These are phyloP conservation scores for Cryptosporidium sp. DNA, from an alignment of 169 alveolate species.

Conservation along the genomic window DNA sequence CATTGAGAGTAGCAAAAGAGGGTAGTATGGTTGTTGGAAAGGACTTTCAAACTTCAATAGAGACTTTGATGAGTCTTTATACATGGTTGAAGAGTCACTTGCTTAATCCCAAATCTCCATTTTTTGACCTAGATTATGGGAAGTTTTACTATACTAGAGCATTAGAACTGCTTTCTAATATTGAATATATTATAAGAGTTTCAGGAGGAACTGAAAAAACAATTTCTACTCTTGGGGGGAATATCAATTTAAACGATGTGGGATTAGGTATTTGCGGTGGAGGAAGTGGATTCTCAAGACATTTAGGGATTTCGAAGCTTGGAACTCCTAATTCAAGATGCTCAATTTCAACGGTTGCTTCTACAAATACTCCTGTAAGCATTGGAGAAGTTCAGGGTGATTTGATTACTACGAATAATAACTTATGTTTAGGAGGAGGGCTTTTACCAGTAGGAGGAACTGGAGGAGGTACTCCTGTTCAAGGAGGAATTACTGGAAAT, in stretches of 20 bases:
- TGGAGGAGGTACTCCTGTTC: constrained; percentile 1
- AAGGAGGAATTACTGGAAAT: background rate
- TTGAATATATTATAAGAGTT: constrained; percentile 50
- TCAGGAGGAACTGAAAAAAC: constrained; percentile 4
- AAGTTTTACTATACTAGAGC: constrained; percentile 44
- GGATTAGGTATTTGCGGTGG: constrained; percentile 26
- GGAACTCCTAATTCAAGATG: constrained; percentile 69
- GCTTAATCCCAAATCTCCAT: constrained; percentile 47
- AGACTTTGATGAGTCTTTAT: constrained; percentile 31
- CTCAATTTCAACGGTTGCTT: constrained; percentile 65
- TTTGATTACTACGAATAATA: background rate
- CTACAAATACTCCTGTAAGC: constrained; percentile 41
- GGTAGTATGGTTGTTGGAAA: constrained; percentile 15
- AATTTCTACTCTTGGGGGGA: background rate
- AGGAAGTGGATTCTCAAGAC: constrained; percentile 31
- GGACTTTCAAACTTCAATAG: constrained; percentile 33
- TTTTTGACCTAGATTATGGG: constrained; percentile 56
- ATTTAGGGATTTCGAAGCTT: constrained; percentile 25
- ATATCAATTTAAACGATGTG: background rate
- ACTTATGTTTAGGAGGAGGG: background rate
- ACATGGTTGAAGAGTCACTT: constrained; percentile 40
- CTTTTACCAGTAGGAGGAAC: background rate
- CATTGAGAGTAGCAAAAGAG: background rate
- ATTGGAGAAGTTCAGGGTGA: constrained; percentile 34
- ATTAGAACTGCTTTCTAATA: constrained; percentile 41